These are phyloP conservation scores for Aspergillus hancockii DNA, from an alignment of 495 filamentous ascomycete genomes.

Conservation along the genomic window DNA sequence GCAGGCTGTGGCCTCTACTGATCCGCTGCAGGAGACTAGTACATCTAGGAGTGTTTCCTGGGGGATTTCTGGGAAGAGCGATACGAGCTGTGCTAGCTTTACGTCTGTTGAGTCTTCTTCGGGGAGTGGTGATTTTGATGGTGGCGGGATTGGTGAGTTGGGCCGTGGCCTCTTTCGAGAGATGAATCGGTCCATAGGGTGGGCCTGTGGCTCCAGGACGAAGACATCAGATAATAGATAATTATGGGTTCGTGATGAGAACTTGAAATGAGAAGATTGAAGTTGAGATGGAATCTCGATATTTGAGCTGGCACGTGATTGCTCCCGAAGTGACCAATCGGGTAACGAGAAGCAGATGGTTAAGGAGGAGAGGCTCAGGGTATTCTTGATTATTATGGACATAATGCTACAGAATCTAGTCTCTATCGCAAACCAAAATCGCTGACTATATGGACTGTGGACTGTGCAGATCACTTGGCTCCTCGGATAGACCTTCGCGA, in stretches of 20 bases:
- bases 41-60: constrained; percentile 73
- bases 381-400: neutral
- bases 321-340: constrained; percentile 36
- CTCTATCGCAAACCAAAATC: no score
- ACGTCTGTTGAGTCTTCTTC: constrained; percentile 82
- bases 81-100: constrained; percentile 81
- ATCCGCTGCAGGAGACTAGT: constrained; percentile 75
- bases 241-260: neutral
- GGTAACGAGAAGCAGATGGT: neutral
- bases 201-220: neutral
- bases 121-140: constrained; percentile 1
- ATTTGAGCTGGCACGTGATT: constrained; percentile 36
- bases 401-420: neutral
- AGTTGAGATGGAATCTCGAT: constrained; percentile 3
- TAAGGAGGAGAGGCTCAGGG: neutral
- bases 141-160: constrained; percentile 14
- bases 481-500: no score
- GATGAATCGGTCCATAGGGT: constrained; percentile 58
- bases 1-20: constrained; percentile 62
- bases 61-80: constrained; percentile 64
- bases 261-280: neutral
- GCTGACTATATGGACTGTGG: no score
- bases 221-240: constrained; percentile 5
- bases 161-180: constrained; percentile 51
- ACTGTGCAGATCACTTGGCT: no score